Evolutionary conservation across 805 yeast genomes (phyloP).

Genomic region (Metschnikowia proteae): DNA sequence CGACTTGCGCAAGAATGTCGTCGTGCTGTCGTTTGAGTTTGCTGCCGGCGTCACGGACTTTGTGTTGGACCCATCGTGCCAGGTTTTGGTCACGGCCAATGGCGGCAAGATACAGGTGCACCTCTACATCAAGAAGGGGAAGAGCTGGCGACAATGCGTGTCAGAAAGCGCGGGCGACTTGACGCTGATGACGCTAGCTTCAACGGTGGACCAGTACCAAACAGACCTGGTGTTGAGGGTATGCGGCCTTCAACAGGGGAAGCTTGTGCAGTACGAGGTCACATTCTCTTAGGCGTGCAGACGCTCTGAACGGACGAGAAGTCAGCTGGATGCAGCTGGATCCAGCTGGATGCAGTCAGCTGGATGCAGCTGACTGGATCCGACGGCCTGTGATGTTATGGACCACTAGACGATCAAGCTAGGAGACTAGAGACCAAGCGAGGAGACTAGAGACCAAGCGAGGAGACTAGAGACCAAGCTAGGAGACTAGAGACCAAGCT

Average conservation of each 20-base stretch:
- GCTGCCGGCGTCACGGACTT: conserved; percentile 17
- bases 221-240: conserved; percentile 6
- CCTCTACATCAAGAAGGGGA: conserved; percentile 38
- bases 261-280: conserved; percentile 5
- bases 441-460: no score
- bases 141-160: conserved; percentile 27
- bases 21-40: conserved; percentile 20
- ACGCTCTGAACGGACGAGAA: background rate
- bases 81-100: conserved; percentile 23
- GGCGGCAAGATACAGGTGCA: conserved; percentile 25
- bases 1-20: conserved; percentile 45
- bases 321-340: no score
- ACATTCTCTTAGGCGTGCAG: background rate
- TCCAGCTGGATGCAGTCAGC: no score
- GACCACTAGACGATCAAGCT: no score
- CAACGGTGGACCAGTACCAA: conserved; percentile 7
- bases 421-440: no score
- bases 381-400: no score
- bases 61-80: conserved; percentile 36
- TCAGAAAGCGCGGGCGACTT: conserved; percentile 5
- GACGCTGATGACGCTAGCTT: conserved; percentile 3
- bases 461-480: no score
- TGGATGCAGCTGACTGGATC: no score
- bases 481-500: no score
- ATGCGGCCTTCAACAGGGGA: conserved; percentile 7